phyloP scores from a whole-genome alignment of 495 filamentous ascomycete species.

The Xylaria intraflava region DNA sequence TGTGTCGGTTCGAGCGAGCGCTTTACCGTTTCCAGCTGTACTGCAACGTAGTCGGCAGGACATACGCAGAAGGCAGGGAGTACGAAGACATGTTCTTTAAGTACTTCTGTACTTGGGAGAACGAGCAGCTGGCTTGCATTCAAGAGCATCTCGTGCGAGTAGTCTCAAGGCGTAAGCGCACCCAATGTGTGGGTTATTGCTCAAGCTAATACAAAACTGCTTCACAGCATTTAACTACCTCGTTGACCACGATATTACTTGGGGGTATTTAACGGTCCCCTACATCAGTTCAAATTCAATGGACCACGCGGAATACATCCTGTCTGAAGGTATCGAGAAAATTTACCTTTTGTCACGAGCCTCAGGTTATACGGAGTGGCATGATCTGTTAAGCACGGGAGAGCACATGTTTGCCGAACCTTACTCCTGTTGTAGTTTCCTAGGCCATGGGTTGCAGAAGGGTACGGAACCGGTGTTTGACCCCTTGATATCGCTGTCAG shows the following conservation, averaged over 20 bases:
- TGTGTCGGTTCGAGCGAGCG: constrained; percentile 14
- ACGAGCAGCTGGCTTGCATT: constrained; percentile 2
- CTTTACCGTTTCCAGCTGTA: constrained; percentile 25
- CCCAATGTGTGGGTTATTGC: not conserved
- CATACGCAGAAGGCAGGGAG: not conserved
- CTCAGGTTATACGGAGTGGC: not conserved
- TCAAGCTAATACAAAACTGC: not conserved
- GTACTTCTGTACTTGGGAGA: not conserved
- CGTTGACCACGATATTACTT: not conserved
- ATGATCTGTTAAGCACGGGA: not conserved
- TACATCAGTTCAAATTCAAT: not conserved
- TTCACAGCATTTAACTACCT: constrained; percentile 1
- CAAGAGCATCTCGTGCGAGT: constrained; percentile 1
- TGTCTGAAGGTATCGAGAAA: not conserved
- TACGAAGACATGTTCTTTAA: not conserved
- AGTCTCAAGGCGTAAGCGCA: not conserved
- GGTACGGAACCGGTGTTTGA: not conserved
- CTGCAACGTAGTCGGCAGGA: constrained; percentile 18
- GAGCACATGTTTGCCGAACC: not conserved
- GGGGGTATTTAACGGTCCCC: not conserved
- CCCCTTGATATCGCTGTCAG: not conserved
- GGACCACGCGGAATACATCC: not conserved
- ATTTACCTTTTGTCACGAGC: not conserved
- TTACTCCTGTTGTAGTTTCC: not conserved
- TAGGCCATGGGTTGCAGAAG: not conserved